Base-by-base conservation (phyloP, 768 basidiomycete species). In the Suillus alpinus region DNA sequence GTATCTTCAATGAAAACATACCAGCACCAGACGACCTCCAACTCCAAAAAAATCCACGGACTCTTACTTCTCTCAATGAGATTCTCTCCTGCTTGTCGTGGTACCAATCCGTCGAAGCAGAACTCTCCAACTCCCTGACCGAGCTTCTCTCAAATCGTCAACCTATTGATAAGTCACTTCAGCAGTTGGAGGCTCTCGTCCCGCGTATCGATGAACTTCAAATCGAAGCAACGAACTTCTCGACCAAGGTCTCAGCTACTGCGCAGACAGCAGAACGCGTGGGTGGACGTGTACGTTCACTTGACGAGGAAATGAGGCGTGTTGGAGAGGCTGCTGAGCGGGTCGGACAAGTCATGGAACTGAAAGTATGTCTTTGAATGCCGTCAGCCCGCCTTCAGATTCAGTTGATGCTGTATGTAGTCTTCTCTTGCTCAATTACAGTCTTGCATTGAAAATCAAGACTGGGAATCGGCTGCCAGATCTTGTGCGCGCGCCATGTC, bases 381-480 rank as follows among this genome's bases (percentile, higher is more conserved):
- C 20, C 10, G 73, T 76, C 59, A 68, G 75, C 53, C 73, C 80
- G 68, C 75, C 76, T 57, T 50, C 69, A 65, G 14, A 34, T 34
- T n/a, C 63, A 36, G 31, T 51, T 68, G 18, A 68, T 61, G 16
- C 34, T 75, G 72, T 39, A 74, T 79, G 10, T 77, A 94, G 83
- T 83, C 84, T 0, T 89, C 96, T 1, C 74, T 91, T 46, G 72
- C 78, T 4, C 81, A 80, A 23, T 73, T 89, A 14, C 79, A 84
- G 50, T 66, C 77, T 10, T 76, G 85, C 14, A 95, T 98, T 34
- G 87, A 90, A 34, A 79, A 77, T 49, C 85, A 91, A 65, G 97
- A 98, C 68, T 99, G 97, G 97, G 97, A 99, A 72, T 85, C 91
- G 3, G 97, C 97, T 4, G 87, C 95, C 0, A 83, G 94, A 60